Base-by-base conservation (phyloP, 2,329 filamentous ascomycete genomes). In the Lecanosticta acicola region DNA sequence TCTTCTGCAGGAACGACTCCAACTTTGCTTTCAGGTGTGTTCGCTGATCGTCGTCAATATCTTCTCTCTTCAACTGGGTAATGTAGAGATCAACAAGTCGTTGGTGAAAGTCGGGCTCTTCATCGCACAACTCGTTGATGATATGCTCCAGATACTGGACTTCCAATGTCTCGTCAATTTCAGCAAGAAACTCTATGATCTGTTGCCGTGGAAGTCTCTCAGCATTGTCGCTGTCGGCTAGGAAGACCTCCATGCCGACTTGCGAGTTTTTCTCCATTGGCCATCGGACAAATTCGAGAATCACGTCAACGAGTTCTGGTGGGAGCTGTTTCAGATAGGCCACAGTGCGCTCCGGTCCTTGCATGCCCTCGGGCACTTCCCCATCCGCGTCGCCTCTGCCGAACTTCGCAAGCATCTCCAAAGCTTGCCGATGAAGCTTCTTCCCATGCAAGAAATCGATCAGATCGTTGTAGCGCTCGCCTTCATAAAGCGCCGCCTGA, bases 391-490 rank as follows among this genome's bases (percentile, higher is more conserved):
- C 68, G 34, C 69, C 70, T 49, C 69, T 78, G 14, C 91, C 91
- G 57, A 96, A 96, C 53, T 83, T 85, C 56, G 80, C 79, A 1
- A 98, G 75, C 21, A 96, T 71, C 54, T 88, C 85, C 14, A 98
- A 71, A 0, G 93, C 91, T 61, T 94, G 83, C 14, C 84, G 81
- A 67, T 98, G 93, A 33, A 97, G 76, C 65, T 85, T 90, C 71
- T 98, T 98, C 53, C 93, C 93, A 59, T 94, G 88, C 56, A 97
- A 83, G 63, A 98, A 98, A 65, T 97, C 91, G n/a, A 98, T 89
- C 1, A 98, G 73, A 68, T 97, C 91, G 41, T 84, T 91, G 67
- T 94, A 96, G 24, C 90, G 81, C 47, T 86, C 86, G 33, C 84
- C 87, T 64, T 95, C 87, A 49, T 95, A 81, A 3, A 98, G 73